Evolutionary conservation across 352 stramenopile genomes (phyloP), one percentile per base, ranked within the genome.

Genomic region (Pythium apleroticum): DNA sequence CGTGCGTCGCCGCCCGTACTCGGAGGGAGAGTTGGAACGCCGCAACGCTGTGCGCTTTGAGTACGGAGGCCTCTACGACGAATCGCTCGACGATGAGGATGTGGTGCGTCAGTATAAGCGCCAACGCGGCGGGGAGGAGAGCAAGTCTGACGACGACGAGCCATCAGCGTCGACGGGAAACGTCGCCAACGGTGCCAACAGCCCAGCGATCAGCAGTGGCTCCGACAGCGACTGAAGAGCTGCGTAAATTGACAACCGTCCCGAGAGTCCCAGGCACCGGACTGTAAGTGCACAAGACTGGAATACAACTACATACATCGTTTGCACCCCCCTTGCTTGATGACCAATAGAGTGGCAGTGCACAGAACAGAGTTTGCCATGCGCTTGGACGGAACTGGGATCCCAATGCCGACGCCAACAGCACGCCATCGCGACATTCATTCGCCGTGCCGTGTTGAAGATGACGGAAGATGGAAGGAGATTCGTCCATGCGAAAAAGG

Each of bases 1-100:
- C 52, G 84, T 95, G 1, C 77, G 89, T 49, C 84, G 86, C 24
- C 81, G 86, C 11, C 72, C 79, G 46, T 95, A 91, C 65, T 91
- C 84, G 12, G 80, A 92, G 58, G 75, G 52, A 17, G 86, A 95
- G 54, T 65, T 56, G 1, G 81, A 92, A 4, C 74, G 80, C 22
- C 81, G 84, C 19, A 76, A 84, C 19, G 66, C 79, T n/a, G 68
- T 89, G 56, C 69, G 86, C 22, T 84, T 83, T 15, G 80, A 89
- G 17, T 79, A 78, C 49, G 86, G 86, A 49, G 81, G 77, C 25
- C 39, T 90, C 11, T 91, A 90, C 58, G 80, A 91, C 37, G 80
- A 88, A 4, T 66, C 73, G 6, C 74, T 93, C 28, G 80, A 90
- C 62, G 80, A 88, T 20, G 77, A 87, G 12, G 81, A 89, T 24